Conservation (phyloP, 2,329 filamentous ascomycete species). For the Cercospora berteroae region DNA sequence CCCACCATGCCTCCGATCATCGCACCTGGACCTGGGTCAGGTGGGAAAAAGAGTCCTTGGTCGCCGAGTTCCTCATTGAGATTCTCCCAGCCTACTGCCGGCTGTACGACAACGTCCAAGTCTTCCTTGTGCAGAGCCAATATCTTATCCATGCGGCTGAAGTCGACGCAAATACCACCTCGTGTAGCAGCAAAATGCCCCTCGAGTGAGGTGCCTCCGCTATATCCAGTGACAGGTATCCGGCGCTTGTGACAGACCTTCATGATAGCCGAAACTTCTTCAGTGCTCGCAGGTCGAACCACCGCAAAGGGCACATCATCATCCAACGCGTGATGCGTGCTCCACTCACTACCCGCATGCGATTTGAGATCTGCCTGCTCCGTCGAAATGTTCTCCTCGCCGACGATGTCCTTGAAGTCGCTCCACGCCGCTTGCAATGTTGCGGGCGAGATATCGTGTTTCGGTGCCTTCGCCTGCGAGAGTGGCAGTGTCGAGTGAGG, state of each 20-base stretch:
- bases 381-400: slow-evolving; percentile 63
- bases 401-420: slow-evolving; percentile 61
- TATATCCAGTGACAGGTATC: slow-evolving; percentile 85
- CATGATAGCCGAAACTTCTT: slow-evolving; percentile 83
- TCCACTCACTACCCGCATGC: slow-evolving; percentile 64
- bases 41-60: slow-evolving; percentile 80
- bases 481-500: slow-evolving; percentile 59
- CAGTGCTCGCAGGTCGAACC: slow-evolving; percentile 72
- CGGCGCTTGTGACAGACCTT: slow-evolving; percentile 77
- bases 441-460: slow-evolving; percentile 56
- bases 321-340: slow-evolving; percentile 49
- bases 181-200: slow-evolving; percentile 82
- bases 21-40: slow-evolving; percentile 84
- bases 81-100: slow-evolving; percentile 80
- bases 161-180: slow-evolving; percentile 83
- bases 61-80: slow-evolving; percentile 76
- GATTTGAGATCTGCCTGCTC: slow-evolving; percentile 53
- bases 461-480: slow-evolving; percentile 46
- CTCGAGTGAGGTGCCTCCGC: slow-evolving; percentile 84
- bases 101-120: slow-evolving; percentile 56
- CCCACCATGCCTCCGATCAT: slow-evolving; percentile 90
- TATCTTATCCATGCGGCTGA: slow-evolving; percentile 80
- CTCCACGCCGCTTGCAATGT: slow-evolving; percentile 65
- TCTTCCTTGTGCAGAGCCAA: slow-evolving; percentile 70
- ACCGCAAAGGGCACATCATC: slow-evolving; percentile 58